Conservation (phyloP, 805 yeast species). For the Hanseniaspora mollemarum region DNA sequence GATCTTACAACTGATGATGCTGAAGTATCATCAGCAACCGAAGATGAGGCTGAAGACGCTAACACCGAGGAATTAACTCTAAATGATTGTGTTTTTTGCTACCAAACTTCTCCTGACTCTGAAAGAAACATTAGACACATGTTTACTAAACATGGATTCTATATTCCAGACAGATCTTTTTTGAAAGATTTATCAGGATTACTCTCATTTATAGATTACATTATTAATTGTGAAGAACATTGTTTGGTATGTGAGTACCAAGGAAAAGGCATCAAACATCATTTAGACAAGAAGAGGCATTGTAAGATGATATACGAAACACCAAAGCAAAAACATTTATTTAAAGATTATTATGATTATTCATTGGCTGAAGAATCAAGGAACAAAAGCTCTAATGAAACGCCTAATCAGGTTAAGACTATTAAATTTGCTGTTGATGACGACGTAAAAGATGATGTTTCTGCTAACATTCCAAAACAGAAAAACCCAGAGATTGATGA, state of each 20-base stretch:
- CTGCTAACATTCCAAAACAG: conserved; percentile 24
- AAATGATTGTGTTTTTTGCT: conserved; percentile 49
- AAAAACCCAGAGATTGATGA: conserved; percentile 23
- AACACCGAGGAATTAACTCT: conserved; percentile 32
- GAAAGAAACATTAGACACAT: conserved; percentile 62
- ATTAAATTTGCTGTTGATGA: conserved; percentile 24
- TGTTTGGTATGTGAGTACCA: conserved; percentile 75
- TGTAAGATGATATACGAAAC: conserved; percentile 80
- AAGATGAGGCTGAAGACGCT: conserved; percentile 23
- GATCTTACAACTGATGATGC: conserved; percentile 25
- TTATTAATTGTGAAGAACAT: conserved; percentile 69
- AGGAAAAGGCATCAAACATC: conserved; percentile 91
- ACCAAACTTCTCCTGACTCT: conserved; percentile 39
- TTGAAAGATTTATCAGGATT: conserved; percentile 61
- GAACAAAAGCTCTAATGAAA: conserved; percentile 23
- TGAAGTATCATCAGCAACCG: conserved; percentile 22
- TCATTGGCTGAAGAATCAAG: conserved; percentile 44
- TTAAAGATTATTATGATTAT: conserved; percentile 78
- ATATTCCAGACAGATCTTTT: conserved; percentile 70
- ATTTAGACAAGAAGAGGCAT: conserved; percentile 75
- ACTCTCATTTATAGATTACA: conserved; percentile 62
- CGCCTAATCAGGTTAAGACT: conserved; percentile 27
- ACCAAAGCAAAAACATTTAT: conserved; percentile 60
- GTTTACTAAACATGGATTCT: conserved; percentile 71
- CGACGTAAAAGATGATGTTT: conserved; percentile 27